Conservation (phyloP, 1,284 basidiomycete genomes). For the Pyrrhoderma lamaoense region DNA sequence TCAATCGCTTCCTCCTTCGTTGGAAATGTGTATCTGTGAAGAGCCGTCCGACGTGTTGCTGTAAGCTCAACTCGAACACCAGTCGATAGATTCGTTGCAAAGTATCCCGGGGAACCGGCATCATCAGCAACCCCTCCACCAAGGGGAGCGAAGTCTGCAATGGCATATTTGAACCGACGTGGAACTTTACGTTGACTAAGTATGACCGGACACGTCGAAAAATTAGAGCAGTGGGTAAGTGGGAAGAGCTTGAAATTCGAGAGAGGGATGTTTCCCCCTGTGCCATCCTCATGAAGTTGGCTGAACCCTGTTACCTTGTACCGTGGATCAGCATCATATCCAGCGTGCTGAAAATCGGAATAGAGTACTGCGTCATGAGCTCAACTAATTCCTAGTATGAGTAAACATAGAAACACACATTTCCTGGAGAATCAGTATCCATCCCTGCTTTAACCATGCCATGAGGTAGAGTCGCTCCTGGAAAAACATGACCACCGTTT, state of each 20-base stretch:
- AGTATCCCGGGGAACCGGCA: slow-evolving; percentile 54
- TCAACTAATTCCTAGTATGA: neutral
- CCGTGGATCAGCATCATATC: slow-evolving; percentile 40
- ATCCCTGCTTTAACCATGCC: slow-evolving; percentile 60
- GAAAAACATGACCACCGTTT: slow-evolving; percentile 56
- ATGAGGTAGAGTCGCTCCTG: slow-evolving; percentile 58
- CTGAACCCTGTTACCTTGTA: slow-evolving; percentile 56
- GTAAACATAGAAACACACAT: slow-evolving; percentile 31
- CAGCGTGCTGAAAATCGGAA: slow-evolving; percentile 40
- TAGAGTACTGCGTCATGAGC: neutral
- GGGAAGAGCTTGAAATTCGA: slow-evolving; percentile 59
- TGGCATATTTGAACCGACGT: neutral
- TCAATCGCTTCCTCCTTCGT: neutral
- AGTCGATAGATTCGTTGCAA: slow-evolving; percentile 53
- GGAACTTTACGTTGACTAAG: slow-evolving; percentile 30
- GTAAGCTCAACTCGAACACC: slow-evolving; percentile 53
- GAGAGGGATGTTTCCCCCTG: slow-evolving; percentile 48
- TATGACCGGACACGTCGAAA: slow-evolving; percentile 42
- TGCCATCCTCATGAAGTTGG: slow-evolving; percentile 55
- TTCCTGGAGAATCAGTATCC: slow-evolving; percentile 57
- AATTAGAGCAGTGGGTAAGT: slow-evolving; percentile 40
- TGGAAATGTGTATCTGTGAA: slow-evolving; percentile 49
- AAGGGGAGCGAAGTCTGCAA: neutral
- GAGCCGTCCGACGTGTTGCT: slow-evolving; percentile 44
- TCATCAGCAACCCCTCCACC: slow-evolving; percentile 36